phyloP scores from a whole-genome alignment of 164 flowering plant genomes.

The Aristolochia contorta region DNA sequence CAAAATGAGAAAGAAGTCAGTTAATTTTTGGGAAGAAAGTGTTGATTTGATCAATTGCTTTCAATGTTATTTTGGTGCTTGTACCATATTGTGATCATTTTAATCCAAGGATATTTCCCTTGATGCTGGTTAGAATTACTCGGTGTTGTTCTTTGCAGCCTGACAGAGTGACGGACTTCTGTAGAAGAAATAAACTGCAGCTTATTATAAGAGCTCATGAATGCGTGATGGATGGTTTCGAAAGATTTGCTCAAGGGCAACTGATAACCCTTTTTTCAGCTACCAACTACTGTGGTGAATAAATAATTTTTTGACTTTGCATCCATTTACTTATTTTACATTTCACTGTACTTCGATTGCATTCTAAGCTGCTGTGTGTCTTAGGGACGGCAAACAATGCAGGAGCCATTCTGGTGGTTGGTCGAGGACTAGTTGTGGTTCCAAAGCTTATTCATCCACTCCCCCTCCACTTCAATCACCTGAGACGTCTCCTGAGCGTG shows the following conservation, averaged over 20 bases:
- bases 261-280: constrained; percentile 95
- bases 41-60: no score
- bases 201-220: constrained; percentile 97
- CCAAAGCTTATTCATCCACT: constrained; percentile 97
- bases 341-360: background rate
- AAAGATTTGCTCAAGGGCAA: constrained; percentile 98
- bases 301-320: background rate
- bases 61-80: no score
- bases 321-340: background rate
- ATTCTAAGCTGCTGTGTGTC: constrained; percentile 5
- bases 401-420: constrained; percentile 88
- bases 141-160: constrained; percentile 47
- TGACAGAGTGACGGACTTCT: constrained; percentile 89
- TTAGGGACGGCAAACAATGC: constrained; percentile 98
- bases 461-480: constrained; percentile 98
- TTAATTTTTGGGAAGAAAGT: no score
- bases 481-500: constrained; percentile 84
- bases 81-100: no score
- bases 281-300: constrained; percentile 93
- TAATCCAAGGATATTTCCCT: no score
- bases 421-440: constrained; percentile 87
- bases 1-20: no score
- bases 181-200: constrained; percentile 90
- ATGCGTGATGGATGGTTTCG: constrained; percentile 99
- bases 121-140: no score